These are phyloP conservation scores for Leccinum sublutescens DNA, from an alignment of 768 basidiomycete species.

Conservation along the genomic window DNA sequence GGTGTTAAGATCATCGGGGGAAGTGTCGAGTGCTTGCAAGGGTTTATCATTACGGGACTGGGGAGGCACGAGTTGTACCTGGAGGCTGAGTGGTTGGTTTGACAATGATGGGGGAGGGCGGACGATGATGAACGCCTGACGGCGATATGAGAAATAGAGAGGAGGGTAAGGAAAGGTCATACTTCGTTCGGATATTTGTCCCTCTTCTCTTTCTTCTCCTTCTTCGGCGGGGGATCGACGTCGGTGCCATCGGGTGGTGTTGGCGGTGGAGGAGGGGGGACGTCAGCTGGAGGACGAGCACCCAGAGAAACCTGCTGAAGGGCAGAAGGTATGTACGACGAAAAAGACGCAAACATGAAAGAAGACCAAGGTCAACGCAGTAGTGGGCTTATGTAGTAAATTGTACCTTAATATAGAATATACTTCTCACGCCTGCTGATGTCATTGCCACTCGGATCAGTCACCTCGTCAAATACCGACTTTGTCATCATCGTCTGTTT, in stretches of 20 bases:
- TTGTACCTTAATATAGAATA: neutral
- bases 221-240: constrained; percentile 42
- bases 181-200: constrained; percentile 50
- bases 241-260: constrained; percentile 13
- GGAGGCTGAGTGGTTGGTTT: constrained; percentile 87
- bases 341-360: constrained; percentile 52
- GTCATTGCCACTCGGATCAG: constrained; percentile 12
- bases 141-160: constrained; percentile 8
- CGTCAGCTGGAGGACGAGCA: constrained; percentile 22
- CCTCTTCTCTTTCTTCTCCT: constrained; percentile 37
- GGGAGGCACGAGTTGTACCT: constrained; percentile 84
- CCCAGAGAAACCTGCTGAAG: constrained; percentile 39
- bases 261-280: constrained; percentile 12
- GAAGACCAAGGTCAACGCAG: neutral
- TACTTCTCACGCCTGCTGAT: constrained; percentile 9
- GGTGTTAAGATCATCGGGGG: constrained; percentile 29
- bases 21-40: constrained; percentile 46
- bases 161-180: constrained; percentile 13
- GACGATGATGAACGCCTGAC: constrained; percentile 87
- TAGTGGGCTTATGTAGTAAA: constrained; percentile 18
- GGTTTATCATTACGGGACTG: constrained; percentile 41
- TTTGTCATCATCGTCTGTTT: neutral
- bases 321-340: constrained; percentile 49
- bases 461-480: neutral
- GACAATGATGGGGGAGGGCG: constrained; percentile 82